Conservation (phyloP, 441 rosid species). For the Corymbia citriodora region DNA sequence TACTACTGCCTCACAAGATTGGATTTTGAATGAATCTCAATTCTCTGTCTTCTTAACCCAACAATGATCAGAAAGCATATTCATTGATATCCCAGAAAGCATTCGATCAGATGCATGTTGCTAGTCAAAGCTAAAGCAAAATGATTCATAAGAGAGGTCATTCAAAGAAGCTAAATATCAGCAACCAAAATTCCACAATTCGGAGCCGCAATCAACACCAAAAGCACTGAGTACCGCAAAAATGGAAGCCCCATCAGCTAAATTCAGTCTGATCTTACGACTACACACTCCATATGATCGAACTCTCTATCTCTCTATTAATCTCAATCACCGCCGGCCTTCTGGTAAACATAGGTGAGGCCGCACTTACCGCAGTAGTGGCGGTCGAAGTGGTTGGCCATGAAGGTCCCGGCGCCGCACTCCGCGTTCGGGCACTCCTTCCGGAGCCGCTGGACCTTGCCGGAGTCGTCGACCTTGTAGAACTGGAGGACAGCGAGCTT, state of each 20-base stretch:
- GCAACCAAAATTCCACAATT: neutral
- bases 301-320: neutral
- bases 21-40: neutral
- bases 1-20: neutral
- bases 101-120: too few relatives aligned
- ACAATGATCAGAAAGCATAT: neutral
- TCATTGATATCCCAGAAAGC: too few relatives aligned
- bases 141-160: neutral
- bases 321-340: neutral
- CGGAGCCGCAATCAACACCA: neutral
- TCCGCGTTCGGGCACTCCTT: conserved; percentile 7
- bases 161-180: neutral
- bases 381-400: conserved; percentile 11
- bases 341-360: conserved; percentile 11
- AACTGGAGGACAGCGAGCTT: conserved; percentile 15
- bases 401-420: conserved; percentile 12
- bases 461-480: conserved; percentile 11
- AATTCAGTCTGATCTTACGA: neutral
- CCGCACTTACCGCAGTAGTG: conserved; percentile 17
- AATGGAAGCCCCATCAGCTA: neutral
- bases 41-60: neutral
- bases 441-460: conserved; percentile 8
- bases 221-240: neutral
- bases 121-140: neutral
- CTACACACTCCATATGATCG: neutral